phyloP scores from a whole-genome alignment of 345 rosid species.

The Mercurialis annua region DNA sequence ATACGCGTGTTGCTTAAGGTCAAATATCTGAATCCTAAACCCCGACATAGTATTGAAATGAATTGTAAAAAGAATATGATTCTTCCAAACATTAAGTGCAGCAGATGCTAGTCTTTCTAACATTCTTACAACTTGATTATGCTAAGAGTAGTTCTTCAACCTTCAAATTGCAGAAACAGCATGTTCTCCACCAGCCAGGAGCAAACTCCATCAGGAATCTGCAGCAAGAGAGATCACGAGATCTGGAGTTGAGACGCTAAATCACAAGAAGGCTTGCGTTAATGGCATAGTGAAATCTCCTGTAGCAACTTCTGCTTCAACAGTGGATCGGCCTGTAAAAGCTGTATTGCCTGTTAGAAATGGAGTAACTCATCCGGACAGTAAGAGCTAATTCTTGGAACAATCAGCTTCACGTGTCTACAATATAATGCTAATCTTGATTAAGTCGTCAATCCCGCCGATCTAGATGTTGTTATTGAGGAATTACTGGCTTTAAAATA shows the following conservation, averaged over 20 bases:
- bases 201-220: constrained; percentile 23
- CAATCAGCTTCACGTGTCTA: neutral
- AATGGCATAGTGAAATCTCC: constrained; percentile 26
- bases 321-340: constrained; percentile 8
- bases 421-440: neutral
- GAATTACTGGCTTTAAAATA: neutral
- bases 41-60: neutral
- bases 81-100: neutral
- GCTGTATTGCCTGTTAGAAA: constrained; percentile 17
- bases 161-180: constrained; percentile 30
- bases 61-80: neutral
- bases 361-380: constrained; percentile 10
- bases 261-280: constrained; percentile 10
- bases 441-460: neutral
- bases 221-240: constrained; percentile 8
- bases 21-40: neutral
- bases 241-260: constrained; percentile 21
- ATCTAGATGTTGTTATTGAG: neutral
- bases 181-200: constrained; percentile 19
- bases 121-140: neutral
- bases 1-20: neutral
- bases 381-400: constrained; percentile 10
- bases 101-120: neutral
- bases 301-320: constrained; percentile 4
- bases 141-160: neutral